Base-by-base conservation (phyloP, 2,329 filamentous ascomycete species). In the Fusarium lyarnte region DNA sequence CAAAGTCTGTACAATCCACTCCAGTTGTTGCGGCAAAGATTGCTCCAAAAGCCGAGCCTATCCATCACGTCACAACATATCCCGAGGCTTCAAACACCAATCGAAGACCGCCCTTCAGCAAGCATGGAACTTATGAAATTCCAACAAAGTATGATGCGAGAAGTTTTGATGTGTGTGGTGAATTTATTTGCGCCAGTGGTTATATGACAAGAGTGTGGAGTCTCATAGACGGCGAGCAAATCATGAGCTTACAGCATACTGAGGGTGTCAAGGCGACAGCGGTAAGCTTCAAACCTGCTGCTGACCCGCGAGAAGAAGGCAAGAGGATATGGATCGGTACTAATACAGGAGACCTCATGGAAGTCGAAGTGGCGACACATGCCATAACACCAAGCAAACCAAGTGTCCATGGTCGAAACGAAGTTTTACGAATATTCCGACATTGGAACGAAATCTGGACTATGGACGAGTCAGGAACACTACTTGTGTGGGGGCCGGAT, bases 391-490 rank as follows among this genome's bases (percentile, higher is more conserved):
- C 88, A 33, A 92, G 88, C 23, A 93, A 92, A 76, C 83, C 88
- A 5, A 90, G 87, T 55, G 93, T 93, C 5, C 96, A 98, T 77
- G 90, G 91, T 12, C 90, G 93, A 45, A 88, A 90, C 69, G 93
- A 97, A 74, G 88, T 99, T 55, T 89, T 93, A 71, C 94, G 91
- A 76, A 97, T 99, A 45, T 92, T 94, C 78, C 90, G 96, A 42
- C 92, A 97, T 80, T 92, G 90, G 70, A 94, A 94, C 74, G 93
- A 98, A 77, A 89, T 99, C 80, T 99, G 96, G 96, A 95, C 95
- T 0, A 81, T 99, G 52, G 96, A 98, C 79, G 95, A 98, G 72
- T 90, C 92, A 51, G 96, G 96, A 16, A 93, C 92, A 49, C 84
- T 99, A 19, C 91, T 94, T 73, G 89, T 98, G 9, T 99, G 96